Percentiles rank a stretch among this genome's conserved stretches.
Evolutionary conservation across 2,329 filamentous ascomycete genomes (phyloP).

Genomic region (Colletotrichum camelliae): DNA sequence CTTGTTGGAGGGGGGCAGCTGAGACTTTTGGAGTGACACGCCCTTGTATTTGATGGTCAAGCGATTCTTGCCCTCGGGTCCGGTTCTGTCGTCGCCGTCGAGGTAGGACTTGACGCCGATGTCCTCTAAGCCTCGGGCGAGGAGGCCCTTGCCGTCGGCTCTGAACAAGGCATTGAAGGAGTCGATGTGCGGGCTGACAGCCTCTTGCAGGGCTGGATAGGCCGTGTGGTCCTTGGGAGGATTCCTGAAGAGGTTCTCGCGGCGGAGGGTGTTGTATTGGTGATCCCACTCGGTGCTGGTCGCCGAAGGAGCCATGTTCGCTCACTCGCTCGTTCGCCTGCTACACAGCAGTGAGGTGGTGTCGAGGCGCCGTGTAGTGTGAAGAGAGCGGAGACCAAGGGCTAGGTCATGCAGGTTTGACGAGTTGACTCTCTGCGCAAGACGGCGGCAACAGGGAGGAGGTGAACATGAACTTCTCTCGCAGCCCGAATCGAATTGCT

Average conservation of each 20-base stretch:
- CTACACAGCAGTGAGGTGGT: background rate
- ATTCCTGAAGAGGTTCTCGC: slow-evolving; percentile 87
- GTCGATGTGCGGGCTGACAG: slow-evolving; percentile 91
- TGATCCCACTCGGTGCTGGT: slow-evolving; percentile 81
- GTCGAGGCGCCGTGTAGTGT: background rate
- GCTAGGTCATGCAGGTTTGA: background rate
- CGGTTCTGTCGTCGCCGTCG: slow-evolving; percentile 75
- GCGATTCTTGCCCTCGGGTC: slow-evolving; percentile 69
- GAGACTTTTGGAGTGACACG: slow-evolving; percentile 81
- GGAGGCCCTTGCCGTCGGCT: slow-evolving; percentile 63
- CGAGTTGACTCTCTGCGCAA: background rate
- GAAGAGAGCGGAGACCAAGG: background rate
- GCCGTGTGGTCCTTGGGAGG: slow-evolving; percentile 87
- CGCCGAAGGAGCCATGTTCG: slow-evolving; percentile 58
- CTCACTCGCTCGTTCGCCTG: slow-evolving; percentile 1
- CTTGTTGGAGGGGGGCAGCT: slow-evolving; percentile 83
- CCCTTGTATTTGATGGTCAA: slow-evolving; percentile 81
- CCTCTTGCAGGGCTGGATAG: slow-evolving; percentile 83
- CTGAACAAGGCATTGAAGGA: slow-evolving; percentile 94
- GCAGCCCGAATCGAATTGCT: background rate
- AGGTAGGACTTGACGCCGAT: slow-evolving; percentile 90
- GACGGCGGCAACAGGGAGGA: background rate
- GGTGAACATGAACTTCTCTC: slow-evolving; percentile 1
- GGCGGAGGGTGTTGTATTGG: slow-evolving; percentile 83
- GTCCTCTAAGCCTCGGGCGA: slow-evolving; percentile 81